Evolutionary conservation across 257 asterid species (phyloP).

Genomic region (Lycium barbarum): DNA sequence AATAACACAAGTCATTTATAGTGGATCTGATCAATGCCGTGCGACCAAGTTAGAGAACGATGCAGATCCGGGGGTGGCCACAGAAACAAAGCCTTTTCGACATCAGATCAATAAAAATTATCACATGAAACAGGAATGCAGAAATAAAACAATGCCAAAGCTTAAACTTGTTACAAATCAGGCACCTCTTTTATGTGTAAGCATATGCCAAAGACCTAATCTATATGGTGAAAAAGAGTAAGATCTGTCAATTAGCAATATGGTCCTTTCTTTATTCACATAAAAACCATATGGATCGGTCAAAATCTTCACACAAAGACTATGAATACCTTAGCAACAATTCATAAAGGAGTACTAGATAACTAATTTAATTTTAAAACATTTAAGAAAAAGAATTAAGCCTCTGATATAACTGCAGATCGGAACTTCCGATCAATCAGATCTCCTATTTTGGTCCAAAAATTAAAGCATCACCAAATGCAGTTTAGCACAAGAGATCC

Average conservation of each 20-base stretch:
- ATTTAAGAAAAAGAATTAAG: not conserved
- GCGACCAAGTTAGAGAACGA: not conserved
- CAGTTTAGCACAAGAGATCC: not conserved
- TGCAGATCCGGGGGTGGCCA: not conserved
- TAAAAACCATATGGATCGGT: not conserved
- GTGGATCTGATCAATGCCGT: conserved; percentile 24
- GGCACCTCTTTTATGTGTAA: not conserved
- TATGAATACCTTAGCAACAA: not conserved
- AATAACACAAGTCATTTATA: not conserved
- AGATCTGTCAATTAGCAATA: not conserved
- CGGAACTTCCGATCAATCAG: conserved; percentile 1
- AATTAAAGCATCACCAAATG: not conserved
- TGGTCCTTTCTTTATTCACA: not conserved
- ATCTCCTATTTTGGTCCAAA: not conserved
- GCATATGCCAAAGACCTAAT: not conserved
- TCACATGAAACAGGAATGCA: not conserved
- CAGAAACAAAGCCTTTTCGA: not conserved
- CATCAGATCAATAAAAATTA: not conserved
- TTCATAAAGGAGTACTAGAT: not conserved
- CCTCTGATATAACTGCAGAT: not conserved
- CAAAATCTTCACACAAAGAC: not conserved
- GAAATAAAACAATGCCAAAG: not conserved
- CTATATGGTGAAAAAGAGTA: not conserved
- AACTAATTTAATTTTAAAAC: too few species aligned
- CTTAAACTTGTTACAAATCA: not conserved